Evolutionary conservation across 805 yeast species (phyloP).

Genomic region (Kuraishia capsulata): DNA sequence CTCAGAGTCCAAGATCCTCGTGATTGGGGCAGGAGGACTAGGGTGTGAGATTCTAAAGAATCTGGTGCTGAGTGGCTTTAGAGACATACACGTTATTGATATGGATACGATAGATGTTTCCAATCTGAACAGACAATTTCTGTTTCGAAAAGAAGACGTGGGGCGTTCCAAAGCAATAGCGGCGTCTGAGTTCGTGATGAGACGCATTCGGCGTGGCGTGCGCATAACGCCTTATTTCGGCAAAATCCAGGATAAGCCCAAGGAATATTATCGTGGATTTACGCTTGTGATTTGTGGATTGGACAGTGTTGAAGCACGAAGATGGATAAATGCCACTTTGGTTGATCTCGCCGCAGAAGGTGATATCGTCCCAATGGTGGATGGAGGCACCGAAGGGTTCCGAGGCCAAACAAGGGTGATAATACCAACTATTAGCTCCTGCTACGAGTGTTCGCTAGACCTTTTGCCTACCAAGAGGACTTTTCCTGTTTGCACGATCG

Average conservation of each 20-base stretch:
- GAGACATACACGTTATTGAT: slow-evolving; percentile 58
- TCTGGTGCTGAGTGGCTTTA: slow-evolving; percentile 62
- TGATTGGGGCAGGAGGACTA: slow-evolving; percentile 76
- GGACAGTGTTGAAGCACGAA: slow-evolving; percentile 81
- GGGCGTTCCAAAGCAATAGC: slow-evolving; percentile 60
- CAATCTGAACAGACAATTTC: slow-evolving; percentile 67
- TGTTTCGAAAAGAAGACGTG: slow-evolving; percentile 51
- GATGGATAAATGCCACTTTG: slow-evolving; percentile 76
- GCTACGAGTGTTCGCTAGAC: slow-evolving; percentile 87
- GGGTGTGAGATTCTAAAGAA: slow-evolving; percentile 77
- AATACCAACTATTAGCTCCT: slow-evolving; percentile 75
- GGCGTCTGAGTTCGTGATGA: slow-evolving; percentile 49
- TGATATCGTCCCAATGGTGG: slow-evolving; percentile 60
- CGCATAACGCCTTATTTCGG: slow-evolving; percentile 51
- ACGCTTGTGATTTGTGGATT: slow-evolving; percentile 76
- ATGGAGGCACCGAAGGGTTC: slow-evolving; percentile 95
- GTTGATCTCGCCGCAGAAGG: slow-evolving; percentile 52
- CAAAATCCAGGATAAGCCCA: slow-evolving; percentile 55
- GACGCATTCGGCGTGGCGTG: slow-evolving; percentile 32
- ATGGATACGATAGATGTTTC: slow-evolving; percentile 80
- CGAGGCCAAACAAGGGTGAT: slow-evolving; percentile 86
- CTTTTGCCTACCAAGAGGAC: slow-evolving; percentile 57
- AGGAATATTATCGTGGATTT: slow-evolving; percentile 58
- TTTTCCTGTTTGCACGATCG: slow-evolving; percentile 89
- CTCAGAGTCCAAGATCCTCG: slow-evolving; percentile 20